A percentile compares a stretch with the other conserved stretches of the same genome.
Conservation (phyloP, 441 rosid species). For the Capsella rubella region DNA sequence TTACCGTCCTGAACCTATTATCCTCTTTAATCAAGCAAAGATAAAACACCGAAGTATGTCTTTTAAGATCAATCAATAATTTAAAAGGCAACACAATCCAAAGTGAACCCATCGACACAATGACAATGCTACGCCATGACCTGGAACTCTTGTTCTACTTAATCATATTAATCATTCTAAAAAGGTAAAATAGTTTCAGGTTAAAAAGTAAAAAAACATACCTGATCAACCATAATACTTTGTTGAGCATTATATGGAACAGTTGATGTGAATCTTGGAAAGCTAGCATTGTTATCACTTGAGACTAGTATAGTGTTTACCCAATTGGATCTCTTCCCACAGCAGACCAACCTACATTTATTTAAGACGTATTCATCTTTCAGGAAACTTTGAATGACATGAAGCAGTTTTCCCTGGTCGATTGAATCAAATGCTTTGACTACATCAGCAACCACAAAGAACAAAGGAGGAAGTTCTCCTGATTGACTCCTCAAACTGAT, state of each 20-base stretch:
- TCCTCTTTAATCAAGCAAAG: not conserved
- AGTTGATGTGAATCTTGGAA: slow-evolving; percentile 50
- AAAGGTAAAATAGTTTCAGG: not conserved
- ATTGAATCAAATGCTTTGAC: slow-evolving; percentile 88
- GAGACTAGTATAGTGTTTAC: slow-evolving; percentile 49
- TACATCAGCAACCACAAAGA: slow-evolving; percentile 82
- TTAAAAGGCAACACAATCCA: not conserved
- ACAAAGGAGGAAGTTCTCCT: slow-evolving; percentile 54
- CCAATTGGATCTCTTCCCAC: slow-evolving; percentile 58
- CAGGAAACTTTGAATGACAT: slow-evolving; percentile 59
- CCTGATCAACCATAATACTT: slow-evolving; percentile 67
- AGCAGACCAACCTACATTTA: slow-evolving; percentile 57
- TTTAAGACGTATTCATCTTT: slow-evolving; percentile 59
- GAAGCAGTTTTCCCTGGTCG: slow-evolving; percentile 73
- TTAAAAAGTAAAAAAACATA: slow-evolving; percentile 39
- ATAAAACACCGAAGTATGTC: not conserved
- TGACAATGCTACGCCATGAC: not conserved
- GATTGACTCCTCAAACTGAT: slow-evolving; percentile 59
- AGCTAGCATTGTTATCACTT: slow-evolving; percentile 36
- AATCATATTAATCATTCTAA: not conserved
- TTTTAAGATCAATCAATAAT: not conserved
- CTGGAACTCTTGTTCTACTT: slow-evolving; percentile 4
- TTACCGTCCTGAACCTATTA: not conserved
- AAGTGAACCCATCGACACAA: not conserved
- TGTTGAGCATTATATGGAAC: slow-evolving; percentile 51